Evolutionary conservation across 805 yeast genomes (phyloP).

Genomic region (Kazachstania africana): DNA sequence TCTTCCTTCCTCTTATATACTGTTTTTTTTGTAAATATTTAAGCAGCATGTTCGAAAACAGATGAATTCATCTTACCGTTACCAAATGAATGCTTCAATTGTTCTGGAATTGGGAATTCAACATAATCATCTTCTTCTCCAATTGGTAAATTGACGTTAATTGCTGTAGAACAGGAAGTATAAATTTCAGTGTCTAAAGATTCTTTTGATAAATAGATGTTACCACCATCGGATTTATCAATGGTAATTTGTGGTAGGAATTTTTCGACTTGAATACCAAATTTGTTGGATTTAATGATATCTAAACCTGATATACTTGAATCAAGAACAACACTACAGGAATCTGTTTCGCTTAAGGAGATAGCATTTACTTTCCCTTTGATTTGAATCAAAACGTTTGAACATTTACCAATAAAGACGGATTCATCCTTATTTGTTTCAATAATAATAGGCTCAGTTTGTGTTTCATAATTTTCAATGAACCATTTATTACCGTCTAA

Average conservation of each 20-base stretch:
- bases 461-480: constrained; percentile 64
- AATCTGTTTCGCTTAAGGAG: constrained; percentile 59
- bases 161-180: constrained; percentile 73
- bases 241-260: constrained; percentile 70
- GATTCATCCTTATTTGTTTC: constrained; percentile 82
- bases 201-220: constrained; percentile 60
- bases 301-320: constrained; percentile 81
- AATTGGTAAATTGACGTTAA: constrained; percentile 75
- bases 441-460: constrained; percentile 40
- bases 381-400: constrained; percentile 61
- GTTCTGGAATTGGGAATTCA: constrained; percentile 87
- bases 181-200: constrained; percentile 68
- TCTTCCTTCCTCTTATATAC: too few species aligned
- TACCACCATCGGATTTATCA: constrained; percentile 84
- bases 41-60: constrained; percentile 78
- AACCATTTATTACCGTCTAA: constrained; percentile 83
- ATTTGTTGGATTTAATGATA: constrained; percentile 65
- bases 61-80: constrained; percentile 53
- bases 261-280: constrained; percentile 81
- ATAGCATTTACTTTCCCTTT: constrained; percentile 89
- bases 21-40: too few species aligned
- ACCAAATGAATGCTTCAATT: constrained; percentile 60
- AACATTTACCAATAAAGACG: constrained; percentile 76
- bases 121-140: constrained; percentile 58
- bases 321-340: constrained; percentile 71